Conservation (phyloP, 164 flowering plant species). For the Aristolochia contorta region DNA sequence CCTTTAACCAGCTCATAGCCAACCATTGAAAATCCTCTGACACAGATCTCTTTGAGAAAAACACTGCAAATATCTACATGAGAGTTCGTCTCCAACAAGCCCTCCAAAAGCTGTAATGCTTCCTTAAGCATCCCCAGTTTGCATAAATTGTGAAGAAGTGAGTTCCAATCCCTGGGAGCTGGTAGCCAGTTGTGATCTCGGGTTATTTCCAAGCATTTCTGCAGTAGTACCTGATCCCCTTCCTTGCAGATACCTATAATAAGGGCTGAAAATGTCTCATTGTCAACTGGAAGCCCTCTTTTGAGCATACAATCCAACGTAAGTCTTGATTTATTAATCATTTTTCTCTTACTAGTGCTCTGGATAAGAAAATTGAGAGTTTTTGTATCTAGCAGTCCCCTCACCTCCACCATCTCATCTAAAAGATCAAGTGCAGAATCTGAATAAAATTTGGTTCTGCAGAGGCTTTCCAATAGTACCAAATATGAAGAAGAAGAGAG, state of each 20-base stretch:
- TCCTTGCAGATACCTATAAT: slow-evolving; percentile 37
- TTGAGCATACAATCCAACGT: slow-evolving; percentile 40
- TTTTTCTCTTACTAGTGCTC: slow-evolving; percentile 35
- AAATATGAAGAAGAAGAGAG: slow-evolving; percentile 40
- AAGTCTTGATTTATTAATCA: slow-evolving; percentile 16
- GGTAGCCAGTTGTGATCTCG: slow-evolving; percentile 48
- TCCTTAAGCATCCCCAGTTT: slow-evolving; percentile 35
- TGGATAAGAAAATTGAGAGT: slow-evolving; percentile 53
- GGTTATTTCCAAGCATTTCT: slow-evolving; percentile 37
- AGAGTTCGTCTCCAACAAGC: slow-evolving; percentile 23
- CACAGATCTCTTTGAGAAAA: slow-evolving; percentile 44
- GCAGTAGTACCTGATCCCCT: slow-evolving; percentile 25
- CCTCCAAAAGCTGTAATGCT: slow-evolving; percentile 42
- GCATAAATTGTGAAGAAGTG: slow-evolving; percentile 35
- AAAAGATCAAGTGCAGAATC: slow-evolving; percentile 25
- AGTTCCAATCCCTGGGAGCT: slow-evolving; percentile 23
- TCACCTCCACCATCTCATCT: slow-evolving; percentile 33
- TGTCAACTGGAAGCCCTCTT: slow-evolving; percentile 25
- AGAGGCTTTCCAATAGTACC: slow-evolving; percentile 30
- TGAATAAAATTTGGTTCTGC: slow-evolving; percentile 23
- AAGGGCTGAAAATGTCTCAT: slow-evolving; percentile 35
- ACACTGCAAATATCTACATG: slow-evolving; percentile 19
- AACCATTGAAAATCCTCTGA: slow-evolving; percentile 30
- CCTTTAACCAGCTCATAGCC: slow-evolving; percentile 37
- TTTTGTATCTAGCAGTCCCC: slow-evolving; percentile 39